Base-by-base conservation (phyloP, 306 rosid species). In the Malus asiatica region DNA sequence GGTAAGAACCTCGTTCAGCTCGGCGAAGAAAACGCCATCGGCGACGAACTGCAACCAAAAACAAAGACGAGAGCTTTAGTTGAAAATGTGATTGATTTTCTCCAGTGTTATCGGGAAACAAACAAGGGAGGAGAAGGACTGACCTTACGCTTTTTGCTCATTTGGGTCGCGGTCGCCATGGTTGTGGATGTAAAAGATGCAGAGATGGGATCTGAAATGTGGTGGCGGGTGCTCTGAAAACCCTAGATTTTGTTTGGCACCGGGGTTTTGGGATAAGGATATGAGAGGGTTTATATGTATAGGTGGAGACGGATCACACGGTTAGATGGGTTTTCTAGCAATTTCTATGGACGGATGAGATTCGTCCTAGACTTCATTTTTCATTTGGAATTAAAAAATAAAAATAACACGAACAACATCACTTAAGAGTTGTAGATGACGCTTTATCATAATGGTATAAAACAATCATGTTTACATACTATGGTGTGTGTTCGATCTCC, bases 141-240 rank as follows among this genome's bases (percentile, higher is more conserved):
- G 4, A 90, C 97, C 88, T 90, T 92, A 82, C 93, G 79, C 92
- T 92, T 92, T 79, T 92, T 92, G 88, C 97, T 92, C 86, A 92
- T 74, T 10, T 80, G 87, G 14, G 83, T 82, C 64, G 80, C 8
- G 15, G 55, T 76, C 66, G 81, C 79, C 82, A 88, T 81, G 53
- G 30, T 84, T 55, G 58, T 8, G 42, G 60, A 22, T 9, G 40
- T 53, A 29, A 27, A 20, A 48, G 32, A 25, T 40, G 79, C 53
- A 68, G 81, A 74, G 19, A 4, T 19, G 78, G 73, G 82, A 68
- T 80, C 85, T 53, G 59, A 45, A 38, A 4, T 35, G 18, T 27
- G 16, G 83, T 57, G 63, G 74, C 12, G 63, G 83, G 78, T 68
- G 86, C 83, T 66, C 73, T 79, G 79, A 33, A 77, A 82, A 84